phyloP scores from a whole-genome alignment of 257 asterid species.

The Forsythia suspensa region DNA sequence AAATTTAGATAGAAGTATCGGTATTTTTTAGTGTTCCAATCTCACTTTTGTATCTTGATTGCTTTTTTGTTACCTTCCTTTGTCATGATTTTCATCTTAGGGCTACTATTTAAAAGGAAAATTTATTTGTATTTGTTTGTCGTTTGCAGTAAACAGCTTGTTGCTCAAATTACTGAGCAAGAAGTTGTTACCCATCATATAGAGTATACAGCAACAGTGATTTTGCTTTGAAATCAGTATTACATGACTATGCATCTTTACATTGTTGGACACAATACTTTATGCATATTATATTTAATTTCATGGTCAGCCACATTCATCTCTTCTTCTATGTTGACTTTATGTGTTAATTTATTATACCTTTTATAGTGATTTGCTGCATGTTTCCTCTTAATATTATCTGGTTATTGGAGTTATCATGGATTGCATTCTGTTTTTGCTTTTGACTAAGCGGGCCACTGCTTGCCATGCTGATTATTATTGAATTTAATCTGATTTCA shows the following conservation, averaged over 20 bases:
- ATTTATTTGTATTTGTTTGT: no score
- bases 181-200: no score
- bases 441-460: neutral
- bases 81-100: no score
- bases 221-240: no score
- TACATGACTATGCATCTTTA: neutral
- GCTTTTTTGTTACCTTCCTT: neutral
- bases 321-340: neutral
- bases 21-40: neutral
- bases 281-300: neutral
- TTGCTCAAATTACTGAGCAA: no score
- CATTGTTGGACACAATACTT: neutral
- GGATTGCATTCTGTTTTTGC: neutral
- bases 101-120: no score
- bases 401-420: neutral
- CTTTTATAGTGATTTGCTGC: neutral
- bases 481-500: neutral
- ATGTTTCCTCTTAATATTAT: neutral
- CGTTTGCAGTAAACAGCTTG: no score
- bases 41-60: neutral
- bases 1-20: neutral
- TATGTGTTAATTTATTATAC: neutral
- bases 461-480: neutral
- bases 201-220: no score
- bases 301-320: neutral